Conservation (phyloP, 768 basidiomycete genomes). For the Lactifluus echinatus region DNA sequence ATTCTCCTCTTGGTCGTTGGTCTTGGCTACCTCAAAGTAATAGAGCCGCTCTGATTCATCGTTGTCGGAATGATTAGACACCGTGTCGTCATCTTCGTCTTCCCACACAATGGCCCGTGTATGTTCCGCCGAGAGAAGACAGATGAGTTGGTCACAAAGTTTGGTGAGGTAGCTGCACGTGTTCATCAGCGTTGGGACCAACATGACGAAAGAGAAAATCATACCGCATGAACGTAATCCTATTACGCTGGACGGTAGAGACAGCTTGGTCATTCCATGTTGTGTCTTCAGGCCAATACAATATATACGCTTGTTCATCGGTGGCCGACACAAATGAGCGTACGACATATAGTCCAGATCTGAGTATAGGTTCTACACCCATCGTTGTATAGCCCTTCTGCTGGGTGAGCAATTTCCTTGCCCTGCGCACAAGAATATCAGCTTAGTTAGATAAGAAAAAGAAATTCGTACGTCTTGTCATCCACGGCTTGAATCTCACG, state of each 20-base stretch:
- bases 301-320: conserved; percentile 33
- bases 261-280: conserved; percentile 49
- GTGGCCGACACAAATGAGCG: conserved; percentile 18
- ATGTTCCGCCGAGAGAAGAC: conserved; percentile 43
- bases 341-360: conserved; percentile 45
- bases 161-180: conserved; percentile 11
- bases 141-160: conserved; percentile 43
- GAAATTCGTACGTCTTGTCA: conserved; percentile 31
- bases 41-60: conserved; percentile 41
- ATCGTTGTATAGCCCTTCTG: conserved; percentile 14
- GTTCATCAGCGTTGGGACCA: background rate
- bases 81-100: conserved; percentile 25
- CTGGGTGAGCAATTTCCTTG: conserved; percentile 17
- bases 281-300: conserved; percentile 55
- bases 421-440: conserved; percentile 14
- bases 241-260: conserved; percentile 40
- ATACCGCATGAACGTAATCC: conserved; percentile 57
- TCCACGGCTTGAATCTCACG: conserved; percentile 30
- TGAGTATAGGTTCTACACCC: conserved; percentile 27
- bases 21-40: conserved; percentile 47
- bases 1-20: conserved; percentile 48
- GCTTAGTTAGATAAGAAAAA: background rate
- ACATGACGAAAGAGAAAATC: background rate
- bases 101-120: conserved; percentile 39
- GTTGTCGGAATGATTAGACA: conserved; percentile 31